A percentile compares a stretch with the other conserved stretches of the same genome.
phyloP scores from a whole-genome alignment of 208 protist genomes.

The Wallacemonas sp. region DNA sequence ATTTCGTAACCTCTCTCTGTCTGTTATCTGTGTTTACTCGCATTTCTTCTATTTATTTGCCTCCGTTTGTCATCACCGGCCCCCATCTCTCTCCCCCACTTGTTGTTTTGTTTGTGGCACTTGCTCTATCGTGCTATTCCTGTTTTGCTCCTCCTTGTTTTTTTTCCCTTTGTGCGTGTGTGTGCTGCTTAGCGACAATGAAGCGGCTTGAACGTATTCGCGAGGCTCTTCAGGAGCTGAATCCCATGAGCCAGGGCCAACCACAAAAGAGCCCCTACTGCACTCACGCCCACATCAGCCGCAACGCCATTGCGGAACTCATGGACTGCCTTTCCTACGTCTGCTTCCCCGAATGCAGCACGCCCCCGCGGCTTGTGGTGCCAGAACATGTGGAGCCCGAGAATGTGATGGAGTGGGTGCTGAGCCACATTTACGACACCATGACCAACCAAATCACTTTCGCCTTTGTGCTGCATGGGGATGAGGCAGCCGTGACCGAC shows the following conservation, averaged over 20 bases:
- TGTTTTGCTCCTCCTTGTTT: no score
- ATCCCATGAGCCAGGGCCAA: constrained; percentile 13
- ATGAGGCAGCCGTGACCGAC: constrained; percentile 32
- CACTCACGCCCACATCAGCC: constrained; percentile 41
- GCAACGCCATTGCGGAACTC: constrained; percentile 40
- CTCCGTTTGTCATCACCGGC: no score
- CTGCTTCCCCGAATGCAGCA: constrained; percentile 56
- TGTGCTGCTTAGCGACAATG: constrained; percentile 24
- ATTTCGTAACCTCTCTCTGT: no score
- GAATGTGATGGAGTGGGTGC: constrained; percentile 50
- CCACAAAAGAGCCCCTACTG: constrained; percentile 11
- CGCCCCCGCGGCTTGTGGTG: constrained; percentile 31
- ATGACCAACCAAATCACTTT: constrained; percentile 50
- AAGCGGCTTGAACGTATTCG: constrained; percentile 60
- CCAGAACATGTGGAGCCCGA: constrained; percentile 31
- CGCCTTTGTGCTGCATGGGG: constrained; percentile 59
- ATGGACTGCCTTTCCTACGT: constrained; percentile 61
- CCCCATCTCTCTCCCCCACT: no score
- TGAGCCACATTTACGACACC: constrained; percentile 58
- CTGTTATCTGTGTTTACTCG: no score
- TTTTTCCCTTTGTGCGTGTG: neutral
- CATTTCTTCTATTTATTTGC: no score
- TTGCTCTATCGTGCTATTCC: no score
- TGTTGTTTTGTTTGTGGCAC: no score
- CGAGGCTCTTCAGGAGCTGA: constrained; percentile 40